A percentile compares a stretch with the other conserved stretches of the same genome.
These are phyloP conservation scores for Arachnopeziza araneosa DNA, from an alignment of 2,329 filamentous ascomycete species.

Conservation along the genomic window DNA sequence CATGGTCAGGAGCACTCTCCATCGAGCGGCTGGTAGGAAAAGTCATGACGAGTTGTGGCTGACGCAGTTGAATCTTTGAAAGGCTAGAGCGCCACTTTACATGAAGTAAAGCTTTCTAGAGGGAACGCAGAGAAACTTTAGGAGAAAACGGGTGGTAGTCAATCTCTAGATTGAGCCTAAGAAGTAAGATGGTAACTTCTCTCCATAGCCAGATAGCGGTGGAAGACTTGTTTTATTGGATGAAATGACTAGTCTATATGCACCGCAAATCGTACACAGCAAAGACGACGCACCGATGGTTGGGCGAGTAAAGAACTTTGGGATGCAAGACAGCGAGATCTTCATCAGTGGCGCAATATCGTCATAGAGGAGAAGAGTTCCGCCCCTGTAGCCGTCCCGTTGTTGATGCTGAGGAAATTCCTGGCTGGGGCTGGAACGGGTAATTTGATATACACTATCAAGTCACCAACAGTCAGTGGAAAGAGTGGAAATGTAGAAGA, in stretches of 20 bases:
- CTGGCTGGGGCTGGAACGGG: neutral
- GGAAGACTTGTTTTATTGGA: neutral
- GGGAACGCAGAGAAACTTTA: neutral
- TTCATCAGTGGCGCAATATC: neutral
- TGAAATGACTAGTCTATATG: neutral
- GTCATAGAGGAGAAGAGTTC: neutral
- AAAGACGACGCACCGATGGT: neutral
- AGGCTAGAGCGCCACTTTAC: neutral
- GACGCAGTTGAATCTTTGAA: neutral
- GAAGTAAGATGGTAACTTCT: neutral
- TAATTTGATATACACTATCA: no score
- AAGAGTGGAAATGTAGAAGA: no score
- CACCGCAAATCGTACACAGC: neutral
- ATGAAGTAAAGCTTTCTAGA: neutral
- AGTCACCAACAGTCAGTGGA: no score
- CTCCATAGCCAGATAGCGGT: neutral
- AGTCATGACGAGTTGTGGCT: slow-evolving; percentile 1
- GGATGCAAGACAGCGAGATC: neutral
- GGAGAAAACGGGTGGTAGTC: neutral
- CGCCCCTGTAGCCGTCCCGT: neutral
- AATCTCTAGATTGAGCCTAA: neutral
- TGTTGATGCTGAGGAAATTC: neutral
- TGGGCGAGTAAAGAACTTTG: neutral
- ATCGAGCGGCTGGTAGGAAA: neutral
- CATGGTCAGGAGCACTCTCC: neutral